Evolutionary conservation across 1,284 basidiomycete species (phyloP), one percentile per base, ranked within the genome.

Genomic region (Ceratobasidium sp.): DNA sequence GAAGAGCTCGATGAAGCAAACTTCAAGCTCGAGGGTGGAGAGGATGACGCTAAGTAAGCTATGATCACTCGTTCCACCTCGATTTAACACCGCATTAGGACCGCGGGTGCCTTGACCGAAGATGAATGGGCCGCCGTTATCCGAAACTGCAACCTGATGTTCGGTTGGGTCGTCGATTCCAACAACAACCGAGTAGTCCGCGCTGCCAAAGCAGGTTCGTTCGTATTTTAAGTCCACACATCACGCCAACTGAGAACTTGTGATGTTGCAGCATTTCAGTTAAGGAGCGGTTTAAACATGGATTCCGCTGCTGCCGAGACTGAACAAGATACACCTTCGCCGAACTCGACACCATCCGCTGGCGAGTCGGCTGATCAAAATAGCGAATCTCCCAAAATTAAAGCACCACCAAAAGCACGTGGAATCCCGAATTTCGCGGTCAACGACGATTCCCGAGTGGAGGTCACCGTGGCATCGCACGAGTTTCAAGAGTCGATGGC

Each of bases 401-500:
- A 8, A 4, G 45, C 45, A 4, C 45, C 45, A 3, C 4, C 4
- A 36, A 59, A 39, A 36, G 57, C 57, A 21, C 6, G 8, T 3
- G 57, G 28, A 12, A 59, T 59, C 57, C 57, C 57, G 21, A 8
- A 59, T 39, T 59, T 59, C 21, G 28, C 57, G 28, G 21, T 59
- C n/a, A n/a, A 32, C 30, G 57, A 59, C 23, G 30, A 32, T 10
- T 59, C 57, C 9, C 30, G 28, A 16, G 18, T 59, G 16, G 57
- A 59, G 32, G 30, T 59, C 30, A 59, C 57, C n/a, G 18, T 39
- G 57, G 21, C 34, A 14, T 21, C 28, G 28, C 34, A 32, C 34
- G 30, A 59, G 30, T 59, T 59, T 36, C 57, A 59, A 39, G 57
- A 59, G 18, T 59, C 57, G 16, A 59, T 59, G 57, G 57, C 57